These are phyloP conservation scores for Pulveroboletus sp. DNA, from an alignment of 768 basidiomycete genomes.

Conservation along the genomic window DNA sequence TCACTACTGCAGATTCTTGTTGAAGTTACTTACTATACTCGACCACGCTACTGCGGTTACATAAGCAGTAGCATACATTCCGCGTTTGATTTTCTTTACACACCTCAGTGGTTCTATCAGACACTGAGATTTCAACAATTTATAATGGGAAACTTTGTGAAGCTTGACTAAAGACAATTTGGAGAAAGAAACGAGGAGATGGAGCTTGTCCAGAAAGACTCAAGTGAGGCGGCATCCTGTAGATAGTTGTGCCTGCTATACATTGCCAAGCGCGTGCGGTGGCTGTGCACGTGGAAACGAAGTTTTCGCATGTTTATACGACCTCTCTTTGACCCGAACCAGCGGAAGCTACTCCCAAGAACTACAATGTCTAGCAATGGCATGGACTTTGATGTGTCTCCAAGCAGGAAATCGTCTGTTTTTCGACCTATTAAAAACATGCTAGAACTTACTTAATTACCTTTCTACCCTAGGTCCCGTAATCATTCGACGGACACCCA, in stretches of 20 bases:
- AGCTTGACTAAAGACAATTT: too few relatives aligned
- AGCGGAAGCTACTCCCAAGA: conserved; percentile 5
- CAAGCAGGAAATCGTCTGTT: conserved; percentile 57
- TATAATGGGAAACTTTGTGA: too few relatives aligned
- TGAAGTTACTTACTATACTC: too few relatives aligned
- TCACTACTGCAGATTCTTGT: too few relatives aligned
- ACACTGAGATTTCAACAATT: too few relatives aligned
- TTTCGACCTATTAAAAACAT: conserved; percentile 11
- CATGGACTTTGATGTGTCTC: conserved; percentile 63
- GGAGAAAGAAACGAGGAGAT: conserved; percentile 32
- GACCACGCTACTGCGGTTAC: too few relatives aligned
- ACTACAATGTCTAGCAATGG: conserved; percentile 43
- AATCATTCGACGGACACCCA: conserved; percentile 76
- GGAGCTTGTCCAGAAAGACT: conserved; percentile 56
- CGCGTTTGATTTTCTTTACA: too few relatives aligned
- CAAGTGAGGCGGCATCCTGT: conserved; percentile 30
- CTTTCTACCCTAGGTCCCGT: conserved; percentile 45
- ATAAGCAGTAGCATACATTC: too few relatives aligned
- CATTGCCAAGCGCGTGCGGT: neutral
- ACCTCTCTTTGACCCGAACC: conserved; percentile 9
- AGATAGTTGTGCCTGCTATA: too few relatives aligned
- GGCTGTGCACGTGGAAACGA: conserved; percentile 28
- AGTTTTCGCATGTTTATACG: conserved; percentile 34
- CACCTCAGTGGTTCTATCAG: too few relatives aligned
- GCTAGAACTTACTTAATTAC: conserved; percentile 1